Evolutionary conservation across 2,329 filamentous ascomycete species (phyloP).

Genomic region (Talaromyces sp.): DNA sequence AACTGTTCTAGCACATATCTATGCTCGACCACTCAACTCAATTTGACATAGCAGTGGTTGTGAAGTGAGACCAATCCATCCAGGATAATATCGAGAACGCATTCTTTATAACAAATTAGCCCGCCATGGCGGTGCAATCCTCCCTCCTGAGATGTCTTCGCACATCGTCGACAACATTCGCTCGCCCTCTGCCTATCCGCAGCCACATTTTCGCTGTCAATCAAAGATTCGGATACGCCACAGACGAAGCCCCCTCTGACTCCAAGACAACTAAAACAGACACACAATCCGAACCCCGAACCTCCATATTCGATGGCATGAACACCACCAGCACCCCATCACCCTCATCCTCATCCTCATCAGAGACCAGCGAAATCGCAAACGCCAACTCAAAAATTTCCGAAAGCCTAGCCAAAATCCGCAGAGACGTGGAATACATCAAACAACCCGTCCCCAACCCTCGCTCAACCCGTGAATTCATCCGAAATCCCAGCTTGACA

Average conservation of each 20-base stretch:
- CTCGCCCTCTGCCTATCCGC: neutral
- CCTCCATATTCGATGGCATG: neutral
- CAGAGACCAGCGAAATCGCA: neutral
- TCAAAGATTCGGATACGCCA: constrained; percentile 8
- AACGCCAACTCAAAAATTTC: neutral
- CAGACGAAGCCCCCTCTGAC: neutral
- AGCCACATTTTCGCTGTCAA: neutral
- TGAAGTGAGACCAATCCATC: constrained; percentile 7
- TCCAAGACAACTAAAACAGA: neutral
- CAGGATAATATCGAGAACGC: neutral
- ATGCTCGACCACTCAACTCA: neutral
- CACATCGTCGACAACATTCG: neutral
- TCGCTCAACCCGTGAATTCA: neutral
- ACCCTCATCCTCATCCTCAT: neutral
- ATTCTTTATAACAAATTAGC: neutral
- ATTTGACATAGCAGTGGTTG: neutral
- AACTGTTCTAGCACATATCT: neutral
- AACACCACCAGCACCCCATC: neutral
- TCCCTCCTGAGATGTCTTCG: constrained; percentile 17
- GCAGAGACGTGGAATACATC: neutral
- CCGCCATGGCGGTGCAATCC: constrained; percentile 17
- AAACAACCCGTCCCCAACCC: neutral
- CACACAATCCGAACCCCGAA: neutral
- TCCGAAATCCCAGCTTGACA: neutral
- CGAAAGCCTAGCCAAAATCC: constrained; percentile 6